phyloP scores from a whole-genome alignment of 2,329 filamentous ascomycete species.

The Podosphaera aphanis region DNA sequence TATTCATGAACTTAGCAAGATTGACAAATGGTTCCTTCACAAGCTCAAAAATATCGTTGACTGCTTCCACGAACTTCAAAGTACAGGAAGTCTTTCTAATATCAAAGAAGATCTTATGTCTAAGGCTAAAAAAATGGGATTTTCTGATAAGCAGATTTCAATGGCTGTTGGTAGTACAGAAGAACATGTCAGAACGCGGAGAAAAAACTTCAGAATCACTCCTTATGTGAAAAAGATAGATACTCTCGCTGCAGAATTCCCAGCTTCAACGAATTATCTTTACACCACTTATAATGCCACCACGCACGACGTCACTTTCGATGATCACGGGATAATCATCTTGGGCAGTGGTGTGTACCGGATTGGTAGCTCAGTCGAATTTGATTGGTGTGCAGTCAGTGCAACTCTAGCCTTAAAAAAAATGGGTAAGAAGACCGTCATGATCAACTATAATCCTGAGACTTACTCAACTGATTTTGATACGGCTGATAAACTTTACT shows the following conservation, averaged over 20 bases:
- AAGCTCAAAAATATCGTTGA: constrained; percentile 96
- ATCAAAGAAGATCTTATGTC: constrained; percentile 73
- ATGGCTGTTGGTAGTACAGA: constrained; percentile 65
- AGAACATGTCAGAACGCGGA: constrained; percentile 65
- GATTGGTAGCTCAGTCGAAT: constrained; percentile 93
- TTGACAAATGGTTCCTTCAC: constrained; percentile 98
- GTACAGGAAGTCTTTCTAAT: constrained; percentile 57
- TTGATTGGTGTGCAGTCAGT: constrained; percentile 94
- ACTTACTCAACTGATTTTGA: constrained; percentile 72
- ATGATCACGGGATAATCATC: constrained; percentile 74
- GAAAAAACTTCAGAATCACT: constrained; percentile 67
- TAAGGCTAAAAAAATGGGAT: constrained; percentile 91
- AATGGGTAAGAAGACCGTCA: constrained; percentile 89
- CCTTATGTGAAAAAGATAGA: constrained; percentile 98
- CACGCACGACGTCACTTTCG: constrained; percentile 77
- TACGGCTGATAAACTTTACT: constrained; percentile 75
- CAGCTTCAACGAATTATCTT: constrained; percentile 80
- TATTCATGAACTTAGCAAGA: constrained; percentile 86
- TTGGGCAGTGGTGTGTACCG: constrained; percentile 91
- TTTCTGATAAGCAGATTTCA: constrained; percentile 91
- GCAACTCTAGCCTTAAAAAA: constrained; percentile 60
- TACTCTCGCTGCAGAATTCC: constrained; percentile 89
- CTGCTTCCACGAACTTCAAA: constrained; percentile 65
- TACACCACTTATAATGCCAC: constrained; percentile 97
- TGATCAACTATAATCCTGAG: constrained; percentile 56